Evolutionary conservation across 495 filamentous ascomycete species (phyloP), one percentile per base, ranked within the genome.

Genomic region (Xylaria palmicola): DNA sequence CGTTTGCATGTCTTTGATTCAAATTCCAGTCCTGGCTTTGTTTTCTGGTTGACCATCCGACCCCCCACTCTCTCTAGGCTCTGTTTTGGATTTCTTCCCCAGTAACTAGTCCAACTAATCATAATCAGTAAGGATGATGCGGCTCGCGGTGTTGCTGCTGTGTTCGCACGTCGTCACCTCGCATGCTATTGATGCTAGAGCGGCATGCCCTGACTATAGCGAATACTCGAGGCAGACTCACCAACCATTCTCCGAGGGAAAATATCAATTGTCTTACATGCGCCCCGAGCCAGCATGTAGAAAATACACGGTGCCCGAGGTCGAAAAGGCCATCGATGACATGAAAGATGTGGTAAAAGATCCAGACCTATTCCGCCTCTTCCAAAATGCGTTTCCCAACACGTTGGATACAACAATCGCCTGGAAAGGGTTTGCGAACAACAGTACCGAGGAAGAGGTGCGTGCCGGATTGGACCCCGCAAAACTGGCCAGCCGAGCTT

Each of bases 401-500:
- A 87, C 86, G 1, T 72, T 90, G 49, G 87, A 89, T 64, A 90
- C 87, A 4, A 84, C 87, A 2, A 78, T 90, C 59, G 80, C 78
- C 50, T 89, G 84, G 85, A 83, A 77, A 62, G 87, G 86, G 2
- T 71, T 74, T 56, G 79, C 83, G 15, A 69, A 71, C 52, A 72
- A 77, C 64, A 70, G 79, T 56, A 65, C 67, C 3, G 70, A 67
- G 29, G 77, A 82, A 60, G 72, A 71, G 59, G 76, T 72, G 63
- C 32, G 53, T 56, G 10, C 7, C 27, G 22, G 9, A 57, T 44
- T 52, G 6, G 30, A 50, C 39, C 50, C 19, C 17, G 32, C 19
- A 17, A 53, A 17, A 40, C 36, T 12, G 37, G 10, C 6, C 20
- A 27, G 22, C 44, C 22, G 27, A 41, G 32, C 45, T 20, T 50